Evolutionary conservation across 129 eudicot species (phyloP).

Genomic region (Escallonia rubra): DNA sequence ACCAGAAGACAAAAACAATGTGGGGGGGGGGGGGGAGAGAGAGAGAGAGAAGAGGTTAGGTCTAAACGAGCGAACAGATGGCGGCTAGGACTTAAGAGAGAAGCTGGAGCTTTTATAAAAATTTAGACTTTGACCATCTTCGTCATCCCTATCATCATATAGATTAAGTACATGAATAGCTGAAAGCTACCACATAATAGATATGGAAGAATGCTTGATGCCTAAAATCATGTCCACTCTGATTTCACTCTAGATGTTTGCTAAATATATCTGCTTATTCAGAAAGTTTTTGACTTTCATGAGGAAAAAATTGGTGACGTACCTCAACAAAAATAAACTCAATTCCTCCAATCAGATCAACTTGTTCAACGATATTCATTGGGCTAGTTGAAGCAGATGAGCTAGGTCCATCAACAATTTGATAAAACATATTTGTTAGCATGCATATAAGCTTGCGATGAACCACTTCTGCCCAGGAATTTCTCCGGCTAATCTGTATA

Average conservation of each 20-base stretch:
- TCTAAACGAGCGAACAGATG: no score
- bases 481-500: conserved; percentile 68
- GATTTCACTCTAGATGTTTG: not conserved
- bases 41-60: no score
- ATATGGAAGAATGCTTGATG: not conserved
- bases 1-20: no score
- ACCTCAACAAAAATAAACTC: conserved; percentile 90
- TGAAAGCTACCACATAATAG: no score
- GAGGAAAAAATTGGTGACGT: not conserved
- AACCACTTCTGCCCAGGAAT: conserved; percentile 97
- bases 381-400: conserved; percentile 45
- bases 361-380: conserved; percentile 58
- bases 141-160: no score
- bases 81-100: no score
- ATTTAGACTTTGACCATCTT: no score
- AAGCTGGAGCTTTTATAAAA: no score
- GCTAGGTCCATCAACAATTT: conserved; percentile 50
- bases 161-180: no score
- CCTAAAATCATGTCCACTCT: not conserved
- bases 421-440: conserved; percentile 89
- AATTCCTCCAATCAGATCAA: conserved; percentile 92
- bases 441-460: conserved; percentile 87
- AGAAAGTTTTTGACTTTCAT: not conserved
- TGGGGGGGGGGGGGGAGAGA: no score
- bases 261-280: not conserved